Percentiles rank a stretch among this genome's conserved stretches.
Conservation (phyloP, 1,284 basidiomycete species). For the Neonothopanus nambi region DNA sequence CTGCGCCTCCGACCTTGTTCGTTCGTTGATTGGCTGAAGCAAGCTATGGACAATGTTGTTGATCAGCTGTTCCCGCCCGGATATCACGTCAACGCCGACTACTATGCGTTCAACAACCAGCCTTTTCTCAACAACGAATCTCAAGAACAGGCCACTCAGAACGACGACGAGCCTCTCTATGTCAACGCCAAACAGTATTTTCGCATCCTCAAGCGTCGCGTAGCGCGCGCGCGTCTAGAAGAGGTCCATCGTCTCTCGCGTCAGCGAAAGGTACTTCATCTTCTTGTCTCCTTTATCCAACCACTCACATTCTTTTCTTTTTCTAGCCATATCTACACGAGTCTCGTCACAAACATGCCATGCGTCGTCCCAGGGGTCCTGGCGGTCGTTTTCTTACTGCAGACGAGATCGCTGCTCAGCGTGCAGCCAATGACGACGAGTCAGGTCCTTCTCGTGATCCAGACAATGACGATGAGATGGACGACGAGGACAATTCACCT, state of each 20-base stretch:
- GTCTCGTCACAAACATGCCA: conserved; percentile 96
- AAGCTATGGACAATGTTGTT: conserved; percentile 47
- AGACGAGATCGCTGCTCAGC: conserved; percentile 86
- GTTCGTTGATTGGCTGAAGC: conserved; percentile 29
- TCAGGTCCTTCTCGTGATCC: conserved; percentile 28
- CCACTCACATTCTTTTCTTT: conserved; percentile 6
- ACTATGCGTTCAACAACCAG: conserved; percentile 25
- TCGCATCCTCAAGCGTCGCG: conserved; percentile 90
- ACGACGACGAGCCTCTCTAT: conserved; percentile 94
- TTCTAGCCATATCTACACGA: conserved; percentile 93
- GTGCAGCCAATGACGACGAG: conserved; percentile 39
- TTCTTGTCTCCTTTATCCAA: conserved; percentile 7
- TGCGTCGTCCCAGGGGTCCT: conserved; percentile 93
- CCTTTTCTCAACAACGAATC: conserved; percentile 23
- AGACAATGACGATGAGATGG: conserved; percentile 40
- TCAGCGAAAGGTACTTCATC: conserved; percentile 77
- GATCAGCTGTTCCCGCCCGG: conserved; percentile 64
- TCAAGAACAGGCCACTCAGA: conserved; percentile 28
- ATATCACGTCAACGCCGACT: conserved; percentile 50
- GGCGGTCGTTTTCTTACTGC: conserved; percentile 96
- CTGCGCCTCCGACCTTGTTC: not conserved
- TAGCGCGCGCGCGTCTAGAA: conserved; percentile 85
- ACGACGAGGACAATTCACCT: conserved; percentile 19
- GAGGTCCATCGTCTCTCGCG: conserved; percentile 89
- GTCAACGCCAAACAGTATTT: conserved; percentile 98